Evolutionary conservation across 1,139 yeast species (phyloP), one percentile per base, ranked within the genome.

Genomic region (Nakaseomyces nivariensis): DNA sequence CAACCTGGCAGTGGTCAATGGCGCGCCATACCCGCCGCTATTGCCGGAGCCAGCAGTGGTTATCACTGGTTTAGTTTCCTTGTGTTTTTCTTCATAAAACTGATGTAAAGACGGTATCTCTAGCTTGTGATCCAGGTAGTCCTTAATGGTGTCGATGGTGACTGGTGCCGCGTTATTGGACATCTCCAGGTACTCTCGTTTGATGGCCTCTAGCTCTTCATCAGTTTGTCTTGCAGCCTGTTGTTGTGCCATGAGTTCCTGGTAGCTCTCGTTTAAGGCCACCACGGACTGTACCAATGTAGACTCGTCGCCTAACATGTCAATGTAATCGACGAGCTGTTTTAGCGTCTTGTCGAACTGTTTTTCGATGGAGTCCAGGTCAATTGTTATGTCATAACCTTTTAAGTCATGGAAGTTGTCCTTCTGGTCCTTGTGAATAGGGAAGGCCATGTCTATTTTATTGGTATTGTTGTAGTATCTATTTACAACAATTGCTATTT

Each of bases 301-400:
- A 49, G 49, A 9, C 36, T 48, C 22, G 44, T 46, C 9, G 48
- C 31, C 31, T 3, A 36, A 27, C 46, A 45, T 24, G 51, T 32
- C n/a, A 50, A 51, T 5, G 53, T 31, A 41, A 38, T 52, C 54
- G 2, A 57, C 49, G 8, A 54, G 44, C 31, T 54, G 56, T 27
- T 52, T 49, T 32, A 58, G 27, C 2, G 58, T 49, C 36, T 57
- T 54, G 17, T 49, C 47, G 34, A 58, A 45, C 47, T 59, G 58
- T 22, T 48, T 50, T 26, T 53, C 44, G 8, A 41, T 41, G 10
- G 46, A 22, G 11, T 29, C 34, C 5, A 41, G 34, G n/a, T 41
- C 44, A 7, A 13, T 9, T 4, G 44, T n/a, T 1, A 41, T 27
- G n/a, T 41, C 33, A 25, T 22, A 29, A 2, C 13, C 44, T 8